These are phyloP conservation scores for Pyrenophora graminea DNA, from an alignment of 2,329 filamentous ascomycete genomes.

Conservation along the genomic window DNA sequence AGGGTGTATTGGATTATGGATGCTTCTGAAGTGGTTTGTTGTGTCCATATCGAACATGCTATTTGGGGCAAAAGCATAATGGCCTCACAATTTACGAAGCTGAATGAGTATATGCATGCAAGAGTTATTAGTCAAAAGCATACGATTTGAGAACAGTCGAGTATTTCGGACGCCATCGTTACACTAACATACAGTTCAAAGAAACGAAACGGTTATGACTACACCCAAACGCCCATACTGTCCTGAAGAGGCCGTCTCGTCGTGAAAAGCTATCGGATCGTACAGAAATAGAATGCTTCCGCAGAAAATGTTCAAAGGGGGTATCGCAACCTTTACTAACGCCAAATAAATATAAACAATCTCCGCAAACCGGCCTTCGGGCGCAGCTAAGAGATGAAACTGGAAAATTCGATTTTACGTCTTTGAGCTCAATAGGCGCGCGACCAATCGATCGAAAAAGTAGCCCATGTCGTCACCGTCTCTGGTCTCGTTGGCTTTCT, in stretches of 20 bases:
- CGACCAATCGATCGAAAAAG: conserved; percentile 47
- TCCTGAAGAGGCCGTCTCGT: neutral
- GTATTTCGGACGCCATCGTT: neutral
- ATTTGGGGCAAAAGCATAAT: neutral
- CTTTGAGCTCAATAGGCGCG: conserved; percentile 34
- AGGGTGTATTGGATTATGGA: conserved; percentile 20
- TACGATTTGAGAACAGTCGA: neutral
- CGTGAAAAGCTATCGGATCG: neutral
- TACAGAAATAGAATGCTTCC: neutral
- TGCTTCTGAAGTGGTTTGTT: conserved; percentile 29
- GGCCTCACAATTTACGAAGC: neutral
- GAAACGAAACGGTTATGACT: neutral
- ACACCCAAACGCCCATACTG: neutral
- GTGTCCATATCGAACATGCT: neutral
- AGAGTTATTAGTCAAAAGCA: neutral
- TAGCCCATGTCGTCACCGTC: conserved; percentile 39
- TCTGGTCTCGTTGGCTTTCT: conserved; percentile 25
- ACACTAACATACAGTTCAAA: conserved; percentile 2
- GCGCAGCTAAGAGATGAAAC: neutral
- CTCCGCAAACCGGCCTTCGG: neutral
- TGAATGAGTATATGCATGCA: neutral
- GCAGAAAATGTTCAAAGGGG: conserved; percentile 1
- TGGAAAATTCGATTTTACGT: neutral
- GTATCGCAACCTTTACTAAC: conserved; percentile 5
- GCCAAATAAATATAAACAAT: neutral